Evolutionary conservation across 768 basidiomycete species (phyloP), one percentile per base, ranked within the genome.

Genomic region (Dioszegia hungarica): DNA sequence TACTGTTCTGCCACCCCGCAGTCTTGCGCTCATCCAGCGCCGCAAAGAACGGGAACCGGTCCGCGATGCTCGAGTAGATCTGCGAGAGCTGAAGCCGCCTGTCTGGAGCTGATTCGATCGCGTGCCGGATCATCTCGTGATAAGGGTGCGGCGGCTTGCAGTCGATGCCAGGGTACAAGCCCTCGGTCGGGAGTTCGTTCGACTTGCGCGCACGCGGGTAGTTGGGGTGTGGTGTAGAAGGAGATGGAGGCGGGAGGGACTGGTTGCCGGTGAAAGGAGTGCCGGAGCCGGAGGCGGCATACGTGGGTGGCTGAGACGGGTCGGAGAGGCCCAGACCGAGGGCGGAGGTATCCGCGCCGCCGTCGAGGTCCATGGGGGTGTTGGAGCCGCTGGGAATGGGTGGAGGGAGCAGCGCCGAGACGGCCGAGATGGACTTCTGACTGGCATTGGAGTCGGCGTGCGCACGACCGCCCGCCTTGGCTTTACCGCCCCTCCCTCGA

Each of bases 1-100:
- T 77, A 54, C 66, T 69, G 49, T 77, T 77, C 72, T 75, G 74
- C 74, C 74, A 75, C 15, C 72, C 74, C 4, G 64, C 67, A 34
- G 69, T 71, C 62, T 71, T 71, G 52, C 68, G 61, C 50, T 68
- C 64, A 46, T 71, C 69, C 40, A 71, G 31, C 0, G 57, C 66
- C 53, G 63, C 63, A 62, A 71, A 71, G 62, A 71, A 71, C 2
- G 69, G 69, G 64, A 68, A 72, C 29, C 67, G 43, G 33, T 72
- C 67, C 3, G 67, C 64, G 46, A 72, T 72, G 43, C 54, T 61
- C 12, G 53, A 22, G 41, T 72, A 72, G 48, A 68, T 68, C 57
- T 71, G 69, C 25, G 50, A 46, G 24, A 71, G 45, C 45, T 71
- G 69, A 15, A 71, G 24, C 27, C 63, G 34, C 5, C 51, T 14